These are phyloP conservation scores for Annulohypoxylon maeteangense DNA, from an alignment of 495 filamentous ascomycete species.

Conservation along the genomic window DNA sequence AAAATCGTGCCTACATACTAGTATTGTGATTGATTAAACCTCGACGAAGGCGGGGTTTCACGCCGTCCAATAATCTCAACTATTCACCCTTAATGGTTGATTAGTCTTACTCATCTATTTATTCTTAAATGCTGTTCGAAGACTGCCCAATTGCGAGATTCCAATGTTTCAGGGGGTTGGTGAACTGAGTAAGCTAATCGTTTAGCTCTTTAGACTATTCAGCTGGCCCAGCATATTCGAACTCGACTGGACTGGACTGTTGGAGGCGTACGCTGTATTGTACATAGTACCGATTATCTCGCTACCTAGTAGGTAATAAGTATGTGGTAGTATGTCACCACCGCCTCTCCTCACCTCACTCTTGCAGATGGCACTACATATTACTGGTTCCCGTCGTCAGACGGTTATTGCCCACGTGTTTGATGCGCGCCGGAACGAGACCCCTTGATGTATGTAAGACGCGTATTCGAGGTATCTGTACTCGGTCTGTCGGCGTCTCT, in stretches of 20 bases:
- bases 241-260: background rate
- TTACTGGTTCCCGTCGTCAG: slow-evolving; percentile 26
- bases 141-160: slow-evolving; percentile 20
- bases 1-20: background rate
- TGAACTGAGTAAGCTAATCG: background rate
- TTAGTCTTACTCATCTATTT: slow-evolving; percentile 7
- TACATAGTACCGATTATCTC: background rate
- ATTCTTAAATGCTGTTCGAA: slow-evolving; percentile 1
- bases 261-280: too few species aligned
- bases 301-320: too few species aligned
- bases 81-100: background rate
- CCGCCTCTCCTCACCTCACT: slow-evolving; percentile 9
- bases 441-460: slow-evolving; percentile 36
- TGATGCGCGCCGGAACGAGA: slow-evolving; percentile 32
- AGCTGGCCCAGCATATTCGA: slow-evolving; percentile 11
- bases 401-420: slow-evolving; percentile 39
- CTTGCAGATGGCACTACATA: slow-evolving; percentile 32
- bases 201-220: slow-evolving; percentile 10
- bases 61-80: background rate
- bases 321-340: too few species aligned
- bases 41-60: slow-evolving; percentile 11
- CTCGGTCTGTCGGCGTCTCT: background rate
- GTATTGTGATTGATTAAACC: slow-evolving; percentile 21
- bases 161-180: slow-evolving; percentile 1
- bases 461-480: slow-evolving; percentile 22